Evolutionary conservation across 192 early-diverging fungal species (phyloP).

Genomic region (Piromyces finnis): DNA sequence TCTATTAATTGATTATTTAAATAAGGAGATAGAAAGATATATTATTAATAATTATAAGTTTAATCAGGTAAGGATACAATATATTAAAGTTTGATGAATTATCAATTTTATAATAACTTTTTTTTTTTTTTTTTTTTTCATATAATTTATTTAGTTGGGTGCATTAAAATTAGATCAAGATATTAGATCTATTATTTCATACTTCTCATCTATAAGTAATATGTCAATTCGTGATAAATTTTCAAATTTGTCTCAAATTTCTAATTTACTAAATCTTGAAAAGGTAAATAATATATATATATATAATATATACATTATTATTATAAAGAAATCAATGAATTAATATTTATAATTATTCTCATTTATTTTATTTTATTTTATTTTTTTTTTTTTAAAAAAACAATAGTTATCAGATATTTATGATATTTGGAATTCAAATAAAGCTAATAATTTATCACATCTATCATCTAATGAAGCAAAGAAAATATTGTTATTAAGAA

Average conservation of each 20-base stretch:
- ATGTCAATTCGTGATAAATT: slow-evolving; percentile 55
- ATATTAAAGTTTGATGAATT: slow-evolving; percentile 1
- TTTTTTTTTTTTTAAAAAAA: no score
- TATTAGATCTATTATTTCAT: slow-evolving; percentile 48
- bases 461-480: background rate
- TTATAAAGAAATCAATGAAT: no score
- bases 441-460: background rate
- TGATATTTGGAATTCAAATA: background rate
- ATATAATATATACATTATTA: no score
- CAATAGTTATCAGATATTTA: background rate
- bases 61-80: slow-evolving; percentile 64
- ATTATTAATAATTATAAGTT: slow-evolving; percentile 63
- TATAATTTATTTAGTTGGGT: slow-evolving; percentile 52
- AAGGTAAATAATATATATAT: slow-evolving; percentile 6
- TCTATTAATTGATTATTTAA: slow-evolving; percentile 45
- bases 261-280: slow-evolving; percentile 67
- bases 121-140: no score
- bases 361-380: no score
- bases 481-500: background rate
- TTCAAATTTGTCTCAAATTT: slow-evolving; percentile 65
- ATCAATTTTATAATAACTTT: no score
- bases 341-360: no score
- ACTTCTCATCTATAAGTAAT: slow-evolving; percentile 36
- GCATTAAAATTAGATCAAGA: slow-evolving; percentile 88
- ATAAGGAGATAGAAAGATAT: slow-evolving; percentile 71